A percentile compares a stretch with the other conserved stretches of the same genome.
Conservation (phyloP, 179 eudicot species). For the Beta macrorhiza region DNA sequence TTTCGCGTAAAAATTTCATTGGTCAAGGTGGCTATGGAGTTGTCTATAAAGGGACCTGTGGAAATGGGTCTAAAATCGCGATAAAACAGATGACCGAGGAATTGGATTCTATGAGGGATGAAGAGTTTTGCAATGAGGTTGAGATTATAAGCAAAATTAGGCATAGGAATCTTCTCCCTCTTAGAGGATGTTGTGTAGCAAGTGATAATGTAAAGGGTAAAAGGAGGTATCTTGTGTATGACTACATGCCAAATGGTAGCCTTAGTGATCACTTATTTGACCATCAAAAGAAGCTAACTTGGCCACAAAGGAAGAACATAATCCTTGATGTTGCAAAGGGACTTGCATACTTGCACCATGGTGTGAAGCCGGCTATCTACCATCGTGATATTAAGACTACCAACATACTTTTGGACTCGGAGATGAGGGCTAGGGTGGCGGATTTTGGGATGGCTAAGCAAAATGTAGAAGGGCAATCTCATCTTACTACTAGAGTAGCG, state of each 20-base stretch:
- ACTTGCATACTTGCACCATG: constrained; percentile 59
- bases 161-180: constrained; percentile 58
- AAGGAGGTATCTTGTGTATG: constrained; percentile 55
- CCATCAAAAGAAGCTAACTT: constrained; percentile 27
- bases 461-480: constrained; percentile 53
- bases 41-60: constrained; percentile 44
- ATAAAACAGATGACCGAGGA: constrained; percentile 46
- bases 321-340: constrained; percentile 65
- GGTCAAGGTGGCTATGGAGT: constrained; percentile 54
- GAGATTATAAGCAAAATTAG: constrained; percentile 58
- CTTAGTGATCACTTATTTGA: constrained; percentile 50
- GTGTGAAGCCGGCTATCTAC: constrained; percentile 57
- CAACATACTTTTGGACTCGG: constrained; percentile 54
- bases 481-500: constrained; percentile 60
- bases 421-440: constrained; percentile 58
- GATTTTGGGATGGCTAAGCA: constrained; percentile 74
- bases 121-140: constrained; percentile 60
- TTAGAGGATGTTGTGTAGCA: constrained; percentile 58
- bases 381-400: constrained; percentile 70
- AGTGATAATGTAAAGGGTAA: constrained; percentile 42
- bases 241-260: constrained; percentile 64
- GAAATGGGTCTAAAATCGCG: constrained; percentile 45
- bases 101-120: constrained; percentile 46
- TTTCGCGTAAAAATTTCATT: constrained; percentile 43
- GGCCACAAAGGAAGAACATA: constrained; percentile 66